Conservation (phyloP, 441 rosid genomes). For the Capsella rubella region DNA sequence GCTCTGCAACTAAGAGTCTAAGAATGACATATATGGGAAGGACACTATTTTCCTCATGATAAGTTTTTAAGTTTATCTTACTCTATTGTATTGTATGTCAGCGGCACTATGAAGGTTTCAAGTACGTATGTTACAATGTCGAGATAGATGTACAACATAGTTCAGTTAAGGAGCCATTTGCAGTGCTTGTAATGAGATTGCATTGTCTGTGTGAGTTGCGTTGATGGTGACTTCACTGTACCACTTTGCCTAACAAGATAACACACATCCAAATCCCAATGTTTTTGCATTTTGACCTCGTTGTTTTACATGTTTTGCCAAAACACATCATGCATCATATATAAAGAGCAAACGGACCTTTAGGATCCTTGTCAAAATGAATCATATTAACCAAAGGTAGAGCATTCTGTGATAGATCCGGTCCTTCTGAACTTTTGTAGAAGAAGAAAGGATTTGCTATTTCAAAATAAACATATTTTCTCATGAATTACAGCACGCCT, state of each 20-base stretch:
- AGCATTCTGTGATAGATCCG: slow-evolving; percentile 1
- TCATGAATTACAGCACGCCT: slow-evolving; percentile 35
- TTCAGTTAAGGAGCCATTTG: slow-evolving; percentile 1
- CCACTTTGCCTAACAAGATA: slow-evolving; percentile 19
- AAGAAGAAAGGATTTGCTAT: slow-evolving; percentile 10
- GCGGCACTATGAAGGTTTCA: slow-evolving; percentile 32
- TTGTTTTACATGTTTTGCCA: neutral
- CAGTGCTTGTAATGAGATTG: slow-evolving; percentile 4
- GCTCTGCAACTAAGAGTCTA: slow-evolving; percentile 19
- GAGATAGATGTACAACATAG: slow-evolving; percentile 23
- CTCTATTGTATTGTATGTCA: slow-evolving; percentile 5
- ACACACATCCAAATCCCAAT: slow-evolving; percentile 12
- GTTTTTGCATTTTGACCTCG: neutral
- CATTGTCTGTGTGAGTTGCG: slow-evolving; percentile 4
- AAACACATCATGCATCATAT: neutral
- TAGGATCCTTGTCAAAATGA: no score
- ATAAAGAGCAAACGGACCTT: neutral
- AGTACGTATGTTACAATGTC: slow-evolving; percentile 23
- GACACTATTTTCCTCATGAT: slow-evolving; percentile 26
- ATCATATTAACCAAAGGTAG: no score
- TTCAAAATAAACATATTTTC: slow-evolving; percentile 33
- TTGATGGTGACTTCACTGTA: slow-evolving; percentile 26
- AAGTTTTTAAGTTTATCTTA: neutral
- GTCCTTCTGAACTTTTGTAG: neutral
- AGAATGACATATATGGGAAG: neutral